Evolutionary conservation across 768 basidiomycete species (phyloP).

Genomic region (Calvatia gigantea): DNA sequence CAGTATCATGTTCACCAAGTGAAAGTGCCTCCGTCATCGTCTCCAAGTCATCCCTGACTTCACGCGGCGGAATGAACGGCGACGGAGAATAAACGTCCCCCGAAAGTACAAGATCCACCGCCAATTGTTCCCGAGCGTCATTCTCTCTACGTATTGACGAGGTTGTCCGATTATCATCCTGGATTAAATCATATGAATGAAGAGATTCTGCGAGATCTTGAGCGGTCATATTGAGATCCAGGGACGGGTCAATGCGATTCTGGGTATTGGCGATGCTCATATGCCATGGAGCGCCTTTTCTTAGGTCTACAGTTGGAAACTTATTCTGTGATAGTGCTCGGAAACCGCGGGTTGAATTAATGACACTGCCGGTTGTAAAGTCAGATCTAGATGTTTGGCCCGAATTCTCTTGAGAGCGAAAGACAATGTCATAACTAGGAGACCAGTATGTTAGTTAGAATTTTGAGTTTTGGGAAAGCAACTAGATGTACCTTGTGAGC

Average conservation of each 20-base stretch:
- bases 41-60: conserved; percentile 37
- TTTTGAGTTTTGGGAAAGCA: background rate
- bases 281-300: conserved; percentile 49
- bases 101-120: conserved; percentile 61
- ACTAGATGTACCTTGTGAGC: conserved; percentile 52
- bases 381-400: conserved; percentile 40
- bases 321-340: conserved; percentile 48
- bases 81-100: conserved; percentile 51
- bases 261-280: conserved; percentile 45
- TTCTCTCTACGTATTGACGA: conserved; percentile 44
- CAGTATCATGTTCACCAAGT: conserved; percentile 27
- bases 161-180: conserved; percentile 32
- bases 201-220: conserved; percentile 35
- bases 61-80: conserved; percentile 28
- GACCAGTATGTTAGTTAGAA: conserved; percentile 2
- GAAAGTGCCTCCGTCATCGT: conserved; percentile 60
- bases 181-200: conserved; percentile 38
- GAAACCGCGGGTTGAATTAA: conserved; percentile 51
- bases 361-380: conserved; percentile 52
- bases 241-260: conserved; percentile 35
- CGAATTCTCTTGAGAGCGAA: conserved; percentile 51
- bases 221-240: conserved; percentile 26
- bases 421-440: conserved; percentile 59
- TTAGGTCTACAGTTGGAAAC: conserved; percentile 35
- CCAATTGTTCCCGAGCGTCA: conserved; percentile 57